Conservation (phyloP, 768 basidiomycete genomes). For the Mycena floridula region DNA sequence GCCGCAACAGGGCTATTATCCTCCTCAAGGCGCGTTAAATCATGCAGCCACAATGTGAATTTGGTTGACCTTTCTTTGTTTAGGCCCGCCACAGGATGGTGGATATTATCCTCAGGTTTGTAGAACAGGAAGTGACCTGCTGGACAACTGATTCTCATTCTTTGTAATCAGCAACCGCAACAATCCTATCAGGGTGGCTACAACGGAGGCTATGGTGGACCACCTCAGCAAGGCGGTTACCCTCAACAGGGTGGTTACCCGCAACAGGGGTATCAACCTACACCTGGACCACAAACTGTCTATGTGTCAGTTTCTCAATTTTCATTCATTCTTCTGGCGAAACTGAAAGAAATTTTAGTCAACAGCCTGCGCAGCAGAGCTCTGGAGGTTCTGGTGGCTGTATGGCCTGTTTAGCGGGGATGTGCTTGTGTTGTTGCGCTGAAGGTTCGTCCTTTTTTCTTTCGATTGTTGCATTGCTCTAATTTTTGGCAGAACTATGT, state of each 20-base stretch:
- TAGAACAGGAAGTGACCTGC: neutral
- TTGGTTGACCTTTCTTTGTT: neutral
- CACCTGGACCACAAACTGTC: conserved; percentile 64
- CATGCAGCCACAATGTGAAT: neutral
- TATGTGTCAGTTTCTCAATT: conserved; percentile 57
- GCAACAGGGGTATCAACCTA: conserved; percentile 52
- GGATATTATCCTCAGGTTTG: conserved; percentile 61
- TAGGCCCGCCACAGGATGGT: conserved; percentile 52
- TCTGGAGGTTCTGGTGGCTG: conserved; percentile 37
- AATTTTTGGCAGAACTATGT: conserved; percentile 50
- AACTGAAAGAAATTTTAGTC: conserved; percentile 18
- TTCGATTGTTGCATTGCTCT: neutral
- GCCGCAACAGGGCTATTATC: conserved; percentile 52
- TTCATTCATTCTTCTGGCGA: neutral
- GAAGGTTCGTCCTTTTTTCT: conserved; percentile 44
- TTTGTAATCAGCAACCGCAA: conserved; percentile 50
- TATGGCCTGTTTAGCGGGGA: conserved; percentile 60
- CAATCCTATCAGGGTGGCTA: conserved; percentile 54
- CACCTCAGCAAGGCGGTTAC: conserved; percentile 20
- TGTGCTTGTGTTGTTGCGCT: conserved; percentile 65
- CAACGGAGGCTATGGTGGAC: conserved; percentile 30
- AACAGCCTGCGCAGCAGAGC: conserved; percentile 49
- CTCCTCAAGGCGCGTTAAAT: conserved; percentile 45
- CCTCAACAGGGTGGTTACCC: conserved; percentile 43
- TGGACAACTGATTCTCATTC: neutral